Percentiles rank a stretch among this genome's conserved stretches.
Conservation (phyloP, 306 rosid species). For the Biancaea sappan region DNA sequence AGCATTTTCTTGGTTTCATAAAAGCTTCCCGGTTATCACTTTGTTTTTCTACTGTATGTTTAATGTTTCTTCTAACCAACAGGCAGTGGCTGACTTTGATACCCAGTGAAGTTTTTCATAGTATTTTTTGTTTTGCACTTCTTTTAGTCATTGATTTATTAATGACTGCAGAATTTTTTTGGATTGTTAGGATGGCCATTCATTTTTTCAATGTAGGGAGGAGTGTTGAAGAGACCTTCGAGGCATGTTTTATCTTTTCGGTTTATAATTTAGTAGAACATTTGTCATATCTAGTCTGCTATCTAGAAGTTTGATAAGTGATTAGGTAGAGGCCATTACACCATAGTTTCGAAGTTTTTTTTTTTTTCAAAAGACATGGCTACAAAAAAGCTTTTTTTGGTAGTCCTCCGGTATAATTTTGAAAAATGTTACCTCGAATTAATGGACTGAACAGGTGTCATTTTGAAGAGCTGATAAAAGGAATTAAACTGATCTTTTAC, state of each 20-base stretch:
- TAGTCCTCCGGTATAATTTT: background rate
- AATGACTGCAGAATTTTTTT: slow-evolving; percentile 2
- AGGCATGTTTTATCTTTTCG: background rate
- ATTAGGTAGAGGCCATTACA: background rate
- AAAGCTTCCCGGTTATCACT: slow-evolving; percentile 8
- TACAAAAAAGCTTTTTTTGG: background rate
- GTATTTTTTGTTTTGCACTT: background rate
- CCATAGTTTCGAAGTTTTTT: background rate
- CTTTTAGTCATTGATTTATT: background rate
- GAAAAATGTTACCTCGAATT: background rate
- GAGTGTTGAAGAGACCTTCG: background rate
- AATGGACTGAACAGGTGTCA: slow-evolving; percentile 3
- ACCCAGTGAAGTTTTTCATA: background rate
- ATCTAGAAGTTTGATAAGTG: background rate
- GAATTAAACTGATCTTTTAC: slow-evolving; percentile 7
- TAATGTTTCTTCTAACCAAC: too few relatives aligned
- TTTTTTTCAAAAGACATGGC: background rate
- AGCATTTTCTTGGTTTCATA: background rate
- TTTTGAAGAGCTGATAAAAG: slow-evolving; percentile 1
- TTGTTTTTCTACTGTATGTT: background rate
- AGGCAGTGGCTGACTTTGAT: background rate
- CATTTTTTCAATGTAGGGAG: slow-evolving; percentile 5
- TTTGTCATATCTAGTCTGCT: slow-evolving; percentile 2
- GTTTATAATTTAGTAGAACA: too few relatives aligned
- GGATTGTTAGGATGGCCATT: background rate